Evolutionary conservation across 768 basidiomycete species (phyloP), one percentile per base, ranked within the genome.

Genomic region (Rhizopogon roseolus): DNA sequence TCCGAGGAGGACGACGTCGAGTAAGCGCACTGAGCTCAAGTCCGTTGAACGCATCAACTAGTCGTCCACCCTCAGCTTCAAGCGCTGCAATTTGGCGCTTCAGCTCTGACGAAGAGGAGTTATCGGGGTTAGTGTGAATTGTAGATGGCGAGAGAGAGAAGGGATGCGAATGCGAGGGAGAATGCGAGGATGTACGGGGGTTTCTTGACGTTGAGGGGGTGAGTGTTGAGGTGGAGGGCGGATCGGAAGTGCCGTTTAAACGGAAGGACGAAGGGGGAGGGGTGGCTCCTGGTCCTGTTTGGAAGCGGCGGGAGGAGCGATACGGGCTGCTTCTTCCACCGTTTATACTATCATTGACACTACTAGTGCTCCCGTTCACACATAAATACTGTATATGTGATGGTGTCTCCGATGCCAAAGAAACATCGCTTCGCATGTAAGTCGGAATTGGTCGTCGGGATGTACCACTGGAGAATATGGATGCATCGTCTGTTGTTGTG

Each of bases 21-120:
- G 84, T 82, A 45, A 90, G 69, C 19, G 84, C 80, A 34, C 78
- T 85, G 54, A 91, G 73, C 66, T 91, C 89, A 38, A 91, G 73
- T 8, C 89, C 87, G 60, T 81, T 88, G 66, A 91, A 91, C 3
- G 88, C 88, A 62, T 91, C 89, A 69, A 90, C 77, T 43, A 91
- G 68, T 46, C 85, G 75, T 56, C 78, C 76, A 6, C 80, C 82
- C 64, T 92, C 89, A 32, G 82, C 82, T 64, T 90, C 88, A 41
- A 92, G 80, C 6, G 75, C 67, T 54, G 77, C 71, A 41, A 92
- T 86, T 60, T 90, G 85, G 38, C 78, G 81, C 51, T 91, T 82
- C 38, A 85, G 77, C 57, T 78, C 74, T 54, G 80, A 76, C n/a
- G 85, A 78, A 54, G 80, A 78, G 53, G 82, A 67, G 49, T 72